phyloP scores from a whole-genome alignment of 306 rosid species.

The Canavalia gladiata region DNA sequence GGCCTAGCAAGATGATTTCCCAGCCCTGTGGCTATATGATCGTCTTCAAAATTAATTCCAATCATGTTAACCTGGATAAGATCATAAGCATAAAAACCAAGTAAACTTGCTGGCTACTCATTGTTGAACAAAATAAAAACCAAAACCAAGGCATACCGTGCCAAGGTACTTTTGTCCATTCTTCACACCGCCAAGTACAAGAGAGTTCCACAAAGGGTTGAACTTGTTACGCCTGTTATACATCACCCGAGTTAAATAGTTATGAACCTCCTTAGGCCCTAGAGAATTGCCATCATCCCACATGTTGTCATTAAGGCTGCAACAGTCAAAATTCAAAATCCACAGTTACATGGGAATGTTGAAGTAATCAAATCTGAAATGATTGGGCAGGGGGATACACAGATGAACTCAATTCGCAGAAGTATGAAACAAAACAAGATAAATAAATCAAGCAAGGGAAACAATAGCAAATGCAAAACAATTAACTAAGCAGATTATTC shows the following conservation, averaged over 20 bases:
- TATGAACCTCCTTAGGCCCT: constrained; percentile 65
- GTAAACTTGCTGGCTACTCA: constrained; percentile 19
- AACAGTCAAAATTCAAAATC: constrained; percentile 46
- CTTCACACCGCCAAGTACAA: constrained; percentile 61
- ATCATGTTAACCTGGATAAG: constrained; percentile 88
- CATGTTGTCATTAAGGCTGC: constrained; percentile 90
- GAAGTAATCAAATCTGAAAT: constrained; percentile 27
- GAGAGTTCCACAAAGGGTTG: constrained; percentile 64
- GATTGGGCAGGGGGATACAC: neutral
- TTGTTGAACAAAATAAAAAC: constrained; percentile 23
- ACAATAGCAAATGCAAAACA: no score
- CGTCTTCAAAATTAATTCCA: constrained; percentile 85
- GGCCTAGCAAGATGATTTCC: constrained; percentile 99
- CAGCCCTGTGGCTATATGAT: constrained; percentile 92
- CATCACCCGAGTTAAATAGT: constrained; percentile 60
- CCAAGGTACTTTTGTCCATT: constrained; percentile 62
- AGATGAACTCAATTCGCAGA: neutral
- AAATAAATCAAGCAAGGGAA: no score
- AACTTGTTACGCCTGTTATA: constrained; percentile 63
- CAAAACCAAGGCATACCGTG: constrained; percentile 60
- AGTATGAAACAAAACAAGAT: no score
- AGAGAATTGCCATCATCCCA: constrained; percentile 65
- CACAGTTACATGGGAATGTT: constrained; percentile 36
- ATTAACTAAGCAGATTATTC: no score
- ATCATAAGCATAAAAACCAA: neutral